These are phyloP conservation scores for Pleurotus cornucopiae DNA, from an alignment of 768 basidiomycete species.

Conservation along the genomic window DNA sequence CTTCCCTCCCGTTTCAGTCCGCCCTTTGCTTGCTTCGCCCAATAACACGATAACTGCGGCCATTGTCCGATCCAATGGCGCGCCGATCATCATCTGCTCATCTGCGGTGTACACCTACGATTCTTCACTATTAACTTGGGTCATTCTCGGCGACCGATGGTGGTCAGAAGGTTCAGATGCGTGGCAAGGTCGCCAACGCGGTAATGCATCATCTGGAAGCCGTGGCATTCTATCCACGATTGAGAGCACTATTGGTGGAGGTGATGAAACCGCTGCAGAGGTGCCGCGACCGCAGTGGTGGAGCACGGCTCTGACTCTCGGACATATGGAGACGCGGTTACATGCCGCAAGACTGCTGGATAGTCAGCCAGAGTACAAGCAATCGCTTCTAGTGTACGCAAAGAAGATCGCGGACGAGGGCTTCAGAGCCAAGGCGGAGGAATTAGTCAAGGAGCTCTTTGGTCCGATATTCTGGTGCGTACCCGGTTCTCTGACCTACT, in stretches of 20 bases:
- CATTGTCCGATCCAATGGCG: conserved; percentile 72
- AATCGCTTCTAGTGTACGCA: conserved; percentile 70
- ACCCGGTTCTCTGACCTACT: conserved; percentile 5
- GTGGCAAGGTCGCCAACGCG: conserved; percentile 72
- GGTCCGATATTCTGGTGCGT: conserved; percentile 87
- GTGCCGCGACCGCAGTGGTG: conserved; percentile 68
- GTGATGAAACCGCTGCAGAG: conserved; percentile 32
- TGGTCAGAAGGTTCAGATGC: conserved; percentile 80
- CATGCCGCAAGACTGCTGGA: conserved; percentile 72
- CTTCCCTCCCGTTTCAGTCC: conserved; percentile 64
- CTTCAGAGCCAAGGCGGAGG: conserved; percentile 84
- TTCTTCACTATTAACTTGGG: conserved; percentile 58
- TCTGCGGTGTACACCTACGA: conserved; percentile 84
- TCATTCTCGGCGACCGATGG: conserved; percentile 77
- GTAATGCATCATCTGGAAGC: conserved; percentile 29
- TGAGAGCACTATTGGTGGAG: conserved; percentile 40
- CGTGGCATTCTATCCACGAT: conserved; percentile 54
- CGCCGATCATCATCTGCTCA: conserved; percentile 72
- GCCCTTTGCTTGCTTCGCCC: conserved; percentile 53
- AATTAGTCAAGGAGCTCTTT: conserved; percentile 84
- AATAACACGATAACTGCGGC: conserved; percentile 62
- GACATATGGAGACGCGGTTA: conserved; percentile 83
- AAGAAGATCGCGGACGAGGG: conserved; percentile 88
- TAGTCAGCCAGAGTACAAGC: conserved; percentile 82
- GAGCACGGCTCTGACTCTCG: conserved; percentile 77